Evolutionary conservation across 768 basidiomycete species (phyloP).

Genomic region (Russula emetica): DNA sequence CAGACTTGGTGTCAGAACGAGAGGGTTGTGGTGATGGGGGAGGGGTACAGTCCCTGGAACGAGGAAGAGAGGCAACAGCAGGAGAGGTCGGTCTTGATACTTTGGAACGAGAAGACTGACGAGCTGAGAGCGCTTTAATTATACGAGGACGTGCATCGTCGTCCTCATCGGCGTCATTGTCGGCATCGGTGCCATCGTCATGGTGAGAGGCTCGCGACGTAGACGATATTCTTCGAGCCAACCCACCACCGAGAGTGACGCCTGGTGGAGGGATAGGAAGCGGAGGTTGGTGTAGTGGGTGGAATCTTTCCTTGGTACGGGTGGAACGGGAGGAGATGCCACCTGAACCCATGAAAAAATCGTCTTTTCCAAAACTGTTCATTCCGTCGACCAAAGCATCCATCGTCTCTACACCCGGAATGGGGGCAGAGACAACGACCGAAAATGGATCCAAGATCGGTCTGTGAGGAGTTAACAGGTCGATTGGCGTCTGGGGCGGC

Average conservation of each 20-base stretch:
- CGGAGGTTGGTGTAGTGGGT: constrained; percentile 79
- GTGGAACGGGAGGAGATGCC: constrained; percentile 47
- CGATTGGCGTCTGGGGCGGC: constrained; percentile 64
- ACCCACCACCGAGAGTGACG: constrained; percentile 52
- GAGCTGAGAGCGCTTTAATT: constrained; percentile 28
- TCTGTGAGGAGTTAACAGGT: constrained; percentile 39
- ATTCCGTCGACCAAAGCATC: constrained; percentile 87
- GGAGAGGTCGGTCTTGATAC: constrained; percentile 7
- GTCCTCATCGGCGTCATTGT: constrained; percentile 32
- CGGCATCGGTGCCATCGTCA: constrained; percentile 56
- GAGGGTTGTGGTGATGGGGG: constrained; percentile 27
- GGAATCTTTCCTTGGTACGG: constrained; percentile 50
- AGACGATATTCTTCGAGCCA: constrained; percentile 33
- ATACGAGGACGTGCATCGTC: constrained; percentile 12
- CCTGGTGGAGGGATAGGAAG: constrained; percentile 82
- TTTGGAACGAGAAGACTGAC: constrained; percentile 29
- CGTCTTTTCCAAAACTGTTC: constrained; percentile 64
- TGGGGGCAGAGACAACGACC: constrained; percentile 70
- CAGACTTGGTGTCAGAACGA: constrained; percentile 39
- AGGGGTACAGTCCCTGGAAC: constrained; percentile 20
- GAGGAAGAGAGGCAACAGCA: constrained; percentile 7
- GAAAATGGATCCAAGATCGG: constrained; percentile 36
- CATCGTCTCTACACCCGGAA: constrained; percentile 79
- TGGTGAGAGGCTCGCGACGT: constrained; percentile 33
- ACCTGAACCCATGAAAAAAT: constrained; percentile 42